These are phyloP conservation scores for Osmanthus fragrans DNA, from an alignment of 257 asterid species.

Conservation along the genomic window DNA sequence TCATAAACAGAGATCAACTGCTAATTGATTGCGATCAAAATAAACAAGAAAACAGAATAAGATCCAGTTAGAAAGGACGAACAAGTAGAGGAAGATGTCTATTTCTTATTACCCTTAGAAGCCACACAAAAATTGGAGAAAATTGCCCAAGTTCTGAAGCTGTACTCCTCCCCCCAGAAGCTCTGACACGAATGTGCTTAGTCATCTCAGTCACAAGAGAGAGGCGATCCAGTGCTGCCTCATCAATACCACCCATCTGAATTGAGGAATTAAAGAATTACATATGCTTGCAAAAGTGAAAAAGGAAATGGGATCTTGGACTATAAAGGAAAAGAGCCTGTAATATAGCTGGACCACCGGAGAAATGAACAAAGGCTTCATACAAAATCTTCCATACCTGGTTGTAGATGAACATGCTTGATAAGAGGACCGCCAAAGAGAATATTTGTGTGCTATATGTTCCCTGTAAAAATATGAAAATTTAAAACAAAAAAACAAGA, in stretches of 20 bases:
- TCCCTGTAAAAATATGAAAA: constrained; percentile 63
- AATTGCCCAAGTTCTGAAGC: constrained; percentile 94
- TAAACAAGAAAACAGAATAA: constrained; percentile 10
- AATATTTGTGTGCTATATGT: constrained; percentile 95
- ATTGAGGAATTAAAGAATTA: constrained; percentile 21
- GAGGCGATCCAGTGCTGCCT: constrained; percentile 97
- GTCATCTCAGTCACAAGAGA: constrained; percentile 99
- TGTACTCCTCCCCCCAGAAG: constrained; percentile 80
- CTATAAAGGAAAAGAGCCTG: not conserved
- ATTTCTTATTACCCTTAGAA: constrained; percentile 73
- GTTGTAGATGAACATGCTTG: constrained; percentile 95
- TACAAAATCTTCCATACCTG: constrained; percentile 56
- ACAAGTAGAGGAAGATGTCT: not conserved
- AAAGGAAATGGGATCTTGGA: not conserved
- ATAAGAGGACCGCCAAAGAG: constrained; percentile 92
- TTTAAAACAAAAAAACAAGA: not conserved
- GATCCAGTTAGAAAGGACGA: not conserved
- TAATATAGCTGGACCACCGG: not conserved
- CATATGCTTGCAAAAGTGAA: not conserved
- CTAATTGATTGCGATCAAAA: constrained; percentile 1
- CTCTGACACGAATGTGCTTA: constrained; percentile 95
- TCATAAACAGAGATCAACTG: not conserved
- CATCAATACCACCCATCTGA: constrained; percentile 99
- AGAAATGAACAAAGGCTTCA: not conserved
- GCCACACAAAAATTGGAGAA: constrained; percentile 98